phyloP scores from a whole-genome alignment of 2,329 filamentous ascomycete species.

The Colletotrichum chrysophilum region DNA sequence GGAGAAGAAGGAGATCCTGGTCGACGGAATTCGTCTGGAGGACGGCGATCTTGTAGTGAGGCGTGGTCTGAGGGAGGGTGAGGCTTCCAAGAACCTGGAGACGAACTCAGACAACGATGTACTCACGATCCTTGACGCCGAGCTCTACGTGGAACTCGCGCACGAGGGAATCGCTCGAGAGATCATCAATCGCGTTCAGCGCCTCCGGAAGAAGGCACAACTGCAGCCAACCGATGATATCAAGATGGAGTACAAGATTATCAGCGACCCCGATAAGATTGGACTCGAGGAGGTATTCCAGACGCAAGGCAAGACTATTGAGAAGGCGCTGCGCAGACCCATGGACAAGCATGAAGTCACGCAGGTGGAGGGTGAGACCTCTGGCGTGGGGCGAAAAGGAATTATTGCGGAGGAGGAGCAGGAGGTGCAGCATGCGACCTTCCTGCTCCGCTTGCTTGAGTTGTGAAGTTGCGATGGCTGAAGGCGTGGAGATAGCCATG shows the following conservation, averaged over 20 bases:
- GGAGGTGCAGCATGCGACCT: slow-evolving; percentile 82
- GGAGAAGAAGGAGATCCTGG: slow-evolving; percentile 72
- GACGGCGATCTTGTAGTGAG: slow-evolving; percentile 85
- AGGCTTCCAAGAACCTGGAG: slow-evolving; percentile 76
- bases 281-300: slow-evolving; percentile 74
- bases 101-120: slow-evolving; percentile 90
- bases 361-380: slow-evolving; percentile 24
- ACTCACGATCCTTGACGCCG: slow-evolving; percentile 86
- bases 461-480: slow-evolving; percentile 54
- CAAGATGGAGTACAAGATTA: slow-evolving; percentile 88
- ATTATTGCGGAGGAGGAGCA: slow-evolving; percentile 84
- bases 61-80: slow-evolving; percentile 77
- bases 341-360: slow-evolving; percentile 55
- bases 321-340: slow-evolving; percentile 73
- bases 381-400: slow-evolving; percentile 11
- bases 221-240: slow-evolving; percentile 92
- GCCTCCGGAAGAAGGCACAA: slow-evolving; percentile 91
- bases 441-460: slow-evolving; percentile 77
- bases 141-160: slow-evolving; percentile 82
- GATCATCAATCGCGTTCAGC: slow-evolving; percentile 91
- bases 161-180: slow-evolving; percentile 90
- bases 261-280: slow-evolving; percentile 78
- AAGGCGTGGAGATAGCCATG: neutral
- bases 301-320: slow-evolving; percentile 38
- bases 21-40: slow-evolving; percentile 85